A percentile compares a stretch with the other conserved stretches of the same genome.
Evolutionary conservation across 2,329 filamentous ascomycete species (phyloP).

Genomic region (Cryphonectria naterciae): DNA sequence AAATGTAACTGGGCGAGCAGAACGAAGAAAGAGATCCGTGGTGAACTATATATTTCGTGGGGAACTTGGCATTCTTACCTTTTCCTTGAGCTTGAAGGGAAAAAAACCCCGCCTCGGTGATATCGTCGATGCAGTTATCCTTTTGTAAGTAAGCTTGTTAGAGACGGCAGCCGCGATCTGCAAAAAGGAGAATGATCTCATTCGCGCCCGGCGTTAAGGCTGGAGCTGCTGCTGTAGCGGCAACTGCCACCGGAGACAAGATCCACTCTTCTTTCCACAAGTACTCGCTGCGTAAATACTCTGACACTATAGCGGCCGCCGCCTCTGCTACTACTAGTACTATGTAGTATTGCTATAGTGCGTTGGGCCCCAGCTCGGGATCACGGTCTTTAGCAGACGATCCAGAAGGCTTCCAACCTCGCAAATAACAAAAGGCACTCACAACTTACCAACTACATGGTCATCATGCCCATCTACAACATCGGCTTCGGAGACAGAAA

Average conservation of each 20-base stretch:
- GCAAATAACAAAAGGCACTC: too few species aligned
- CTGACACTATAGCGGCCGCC: too few species aligned
- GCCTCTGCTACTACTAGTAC: too few species aligned
- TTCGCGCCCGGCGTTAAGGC: slow-evolving; percentile 4
- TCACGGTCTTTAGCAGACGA: not conserved
- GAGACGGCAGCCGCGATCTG: not conserved
- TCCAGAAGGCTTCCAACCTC: not conserved
- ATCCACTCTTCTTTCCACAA: not conserved
- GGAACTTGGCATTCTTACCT: not conserved
- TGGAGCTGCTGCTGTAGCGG: not conserved
- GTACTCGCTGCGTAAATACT: not conserved
- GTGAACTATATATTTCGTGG: not conserved
- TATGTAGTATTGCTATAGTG: too few species aligned
- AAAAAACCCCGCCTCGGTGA: not conserved
- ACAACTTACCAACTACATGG: too few species aligned
- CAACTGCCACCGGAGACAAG: not conserved
- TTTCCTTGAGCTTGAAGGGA: not conserved
- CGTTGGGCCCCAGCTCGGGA: too few species aligned
- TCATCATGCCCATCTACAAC: not conserved
- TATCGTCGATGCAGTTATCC: not conserved
- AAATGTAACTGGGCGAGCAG: not conserved
- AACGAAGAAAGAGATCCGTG: too few species aligned
- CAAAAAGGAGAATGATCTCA: not conserved
- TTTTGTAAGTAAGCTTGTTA: not conserved
- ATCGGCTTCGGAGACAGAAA: not conserved